Conservation (phyloP, 75 land plant genomes). For the Pinus taeda region DNA sequence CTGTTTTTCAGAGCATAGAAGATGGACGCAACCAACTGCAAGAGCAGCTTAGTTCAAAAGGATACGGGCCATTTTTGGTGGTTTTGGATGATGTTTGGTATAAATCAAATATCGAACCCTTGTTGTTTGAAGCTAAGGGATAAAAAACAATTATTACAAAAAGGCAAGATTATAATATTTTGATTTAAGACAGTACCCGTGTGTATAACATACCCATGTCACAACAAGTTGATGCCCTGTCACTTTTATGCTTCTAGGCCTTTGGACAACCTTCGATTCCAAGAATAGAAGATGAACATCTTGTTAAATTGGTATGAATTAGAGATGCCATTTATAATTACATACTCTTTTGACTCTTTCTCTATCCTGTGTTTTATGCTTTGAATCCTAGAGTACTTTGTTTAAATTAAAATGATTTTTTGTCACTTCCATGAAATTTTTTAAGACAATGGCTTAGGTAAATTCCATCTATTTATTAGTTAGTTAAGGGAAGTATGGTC, state of each 20-base stretch:
- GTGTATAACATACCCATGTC: slow-evolving; percentile 38
- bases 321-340: too few relatives aligned
- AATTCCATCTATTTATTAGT: too few relatives aligned
- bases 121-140: slow-evolving; percentile 27
- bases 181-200: too few relatives aligned
- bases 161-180: slow-evolving; percentile 12
- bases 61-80: slow-evolving; percentile 9
- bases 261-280: slow-evolving; percentile 2
- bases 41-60: neutral
- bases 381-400: too few relatives aligned
- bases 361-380: too few relatives aligned
- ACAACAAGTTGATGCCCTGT: slow-evolving; percentile 39
- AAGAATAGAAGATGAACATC: too few relatives aligned
- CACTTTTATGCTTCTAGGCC: slow-evolving; percentile 46
- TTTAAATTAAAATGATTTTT: too few relatives aligned
- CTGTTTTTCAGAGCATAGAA: slow-evolving; percentile 3
- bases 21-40: slow-evolving; percentile 1
- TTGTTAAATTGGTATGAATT: too few relatives aligned
- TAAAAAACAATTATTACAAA: slow-evolving; percentile 47
- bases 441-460: too few relatives aligned
- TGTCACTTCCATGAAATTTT: too few relatives aligned
- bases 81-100: slow-evolving; percentile 67
- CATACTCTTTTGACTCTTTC: too few relatives aligned
- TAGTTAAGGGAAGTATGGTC: too few relatives aligned
- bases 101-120: slow-evolving; percentile 28